Base-by-base conservation (phyloP, 164 flowering plant species). In the Buxus sempervirens region DNA sequence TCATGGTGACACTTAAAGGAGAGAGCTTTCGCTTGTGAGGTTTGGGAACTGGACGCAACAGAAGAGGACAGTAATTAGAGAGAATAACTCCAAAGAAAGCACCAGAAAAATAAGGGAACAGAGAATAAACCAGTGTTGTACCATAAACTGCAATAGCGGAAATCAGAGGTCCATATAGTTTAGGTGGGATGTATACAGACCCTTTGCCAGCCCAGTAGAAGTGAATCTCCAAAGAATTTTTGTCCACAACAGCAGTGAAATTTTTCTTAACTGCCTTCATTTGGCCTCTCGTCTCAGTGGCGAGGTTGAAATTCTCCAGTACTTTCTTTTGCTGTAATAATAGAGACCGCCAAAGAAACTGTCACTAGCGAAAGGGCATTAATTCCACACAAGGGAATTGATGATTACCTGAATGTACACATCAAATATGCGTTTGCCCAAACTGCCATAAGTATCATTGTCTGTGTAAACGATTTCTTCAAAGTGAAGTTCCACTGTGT, bases 401-500 rank as follows among this genome's bases (percentile, higher is more conserved):
- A n/a, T n/a, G n/a, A 9, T 27, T 65, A 65, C 69, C 69, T 66
- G 69, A 21, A 66, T 32, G 55, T 32, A 66, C 23, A 66, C 53
- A 66, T 66, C 69, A 38, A 66, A 66, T 38, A 66, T 38, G 45
- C 69, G 60, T 15, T 55, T 66, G 22, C 60, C 53, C 27, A 26
- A 6, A 23, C 9, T 54, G 45, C 58, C 28, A 22, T 54, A 22
- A 9, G 27, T 48, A 19, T 54, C 59, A 1, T 65, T 21, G 1
- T 53, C 25, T 26, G 13, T 20, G 27, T 16, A 65, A 1, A 65
- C 23, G 26, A 36, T 66, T 66, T 55, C 60, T 23, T 64, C 60
- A 58, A 73, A 73, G 54, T 73, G 64, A 28, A 73, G 72, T 24
- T 8, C 49, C 53, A 68, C 72, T 0, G 53, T 63, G 66, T 73